phyloP scores from a whole-genome alignment of 345 rosid species.

The Viola odorata region DNA sequence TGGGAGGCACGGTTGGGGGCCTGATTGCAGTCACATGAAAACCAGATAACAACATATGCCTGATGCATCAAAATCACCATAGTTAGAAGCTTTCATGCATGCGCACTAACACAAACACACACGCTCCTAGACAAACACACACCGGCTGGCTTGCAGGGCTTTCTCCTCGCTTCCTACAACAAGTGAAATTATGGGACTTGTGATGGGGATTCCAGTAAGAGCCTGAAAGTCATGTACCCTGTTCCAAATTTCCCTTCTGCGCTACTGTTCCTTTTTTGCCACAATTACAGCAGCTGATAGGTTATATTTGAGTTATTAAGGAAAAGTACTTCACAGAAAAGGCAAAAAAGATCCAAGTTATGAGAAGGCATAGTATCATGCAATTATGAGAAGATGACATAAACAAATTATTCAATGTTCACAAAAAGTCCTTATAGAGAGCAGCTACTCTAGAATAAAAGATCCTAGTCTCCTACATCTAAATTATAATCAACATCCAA shows the following conservation, averaged over 20 bases:
- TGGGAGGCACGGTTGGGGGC: conserved; percentile 96
- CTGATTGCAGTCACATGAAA: conserved; percentile 89
- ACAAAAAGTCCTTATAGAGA: too few species aligned
- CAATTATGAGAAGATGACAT: neutral
- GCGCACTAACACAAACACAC: neutral
- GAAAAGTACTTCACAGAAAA: conserved; percentile 1
- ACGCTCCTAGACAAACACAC: neutral
- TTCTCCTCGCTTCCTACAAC: conserved; percentile 80
- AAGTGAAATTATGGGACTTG: conserved; percentile 81
- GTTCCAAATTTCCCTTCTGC: conserved; percentile 79
- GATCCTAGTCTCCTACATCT: too few species aligned
- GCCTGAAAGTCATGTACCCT: conserved; percentile 62
- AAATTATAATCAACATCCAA: too few species aligned
- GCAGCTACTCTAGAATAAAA: too few species aligned
- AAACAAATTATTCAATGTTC: too few species aligned
- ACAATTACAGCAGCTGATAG: conserved; percentile 74
- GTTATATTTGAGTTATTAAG: conserved; percentile 16
- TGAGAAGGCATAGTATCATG: neutral
- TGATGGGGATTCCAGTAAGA: conserved; percentile 64
- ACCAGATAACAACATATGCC: conserved; percentile 74
- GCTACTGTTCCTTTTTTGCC: conserved; percentile 80
- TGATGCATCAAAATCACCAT: conserved; percentile 20
- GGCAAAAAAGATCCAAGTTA: neutral
- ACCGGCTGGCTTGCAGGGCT: conserved; percentile 84
- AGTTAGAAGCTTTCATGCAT: conserved; percentile 10